Evolutionary conservation across 257 asterid species (phyloP).

Genomic region (Fraxinus anomala): DNA sequence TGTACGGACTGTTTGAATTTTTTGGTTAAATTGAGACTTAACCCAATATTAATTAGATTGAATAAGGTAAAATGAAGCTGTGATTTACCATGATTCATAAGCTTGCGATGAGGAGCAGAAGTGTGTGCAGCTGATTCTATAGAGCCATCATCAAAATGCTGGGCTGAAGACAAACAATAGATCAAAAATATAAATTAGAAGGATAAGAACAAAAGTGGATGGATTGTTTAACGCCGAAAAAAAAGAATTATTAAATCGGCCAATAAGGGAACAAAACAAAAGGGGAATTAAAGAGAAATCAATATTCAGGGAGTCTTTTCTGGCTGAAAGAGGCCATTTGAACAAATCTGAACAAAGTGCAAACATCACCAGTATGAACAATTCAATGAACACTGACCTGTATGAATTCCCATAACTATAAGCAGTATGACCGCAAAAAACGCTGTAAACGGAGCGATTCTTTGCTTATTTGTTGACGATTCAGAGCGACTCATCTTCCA

Average conservation of each 20-base stretch:
- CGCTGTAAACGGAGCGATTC: slow-evolving; percentile 28
- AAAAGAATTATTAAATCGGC: background rate
- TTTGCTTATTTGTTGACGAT: slow-evolving; percentile 28
- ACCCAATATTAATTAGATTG: background rate
- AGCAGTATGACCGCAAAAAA: slow-evolving; percentile 21
- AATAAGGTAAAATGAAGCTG: background rate
- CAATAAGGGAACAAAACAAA: background rate
- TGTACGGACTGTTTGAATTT: background rate
- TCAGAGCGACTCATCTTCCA: slow-evolving; percentile 27
- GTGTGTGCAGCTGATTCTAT: slow-evolving; percentile 13
- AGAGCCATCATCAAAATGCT: slow-evolving; percentile 15
- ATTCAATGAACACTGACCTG: slow-evolving; percentile 32
- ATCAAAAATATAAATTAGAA: background rate
- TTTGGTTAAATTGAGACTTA: background rate
- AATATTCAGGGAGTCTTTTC: background rate
- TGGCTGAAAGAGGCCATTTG: slow-evolving; percentile 22
- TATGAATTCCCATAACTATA: slow-evolving; percentile 29
- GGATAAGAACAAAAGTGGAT: too few species aligned
- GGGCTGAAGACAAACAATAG: slow-evolving; percentile 17
- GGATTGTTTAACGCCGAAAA: background rate
- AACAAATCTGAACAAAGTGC: background rate
- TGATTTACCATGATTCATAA: slow-evolving; percentile 43
- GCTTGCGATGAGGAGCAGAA: slow-evolving; percentile 41
- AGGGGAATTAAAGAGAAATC: slow-evolving; percentile 2
- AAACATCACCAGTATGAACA: slow-evolving; percentile 11